Base-by-base conservation (phyloP, 2,329 filamentous ascomycete species). In the Aureobasidium lini region DNA sequence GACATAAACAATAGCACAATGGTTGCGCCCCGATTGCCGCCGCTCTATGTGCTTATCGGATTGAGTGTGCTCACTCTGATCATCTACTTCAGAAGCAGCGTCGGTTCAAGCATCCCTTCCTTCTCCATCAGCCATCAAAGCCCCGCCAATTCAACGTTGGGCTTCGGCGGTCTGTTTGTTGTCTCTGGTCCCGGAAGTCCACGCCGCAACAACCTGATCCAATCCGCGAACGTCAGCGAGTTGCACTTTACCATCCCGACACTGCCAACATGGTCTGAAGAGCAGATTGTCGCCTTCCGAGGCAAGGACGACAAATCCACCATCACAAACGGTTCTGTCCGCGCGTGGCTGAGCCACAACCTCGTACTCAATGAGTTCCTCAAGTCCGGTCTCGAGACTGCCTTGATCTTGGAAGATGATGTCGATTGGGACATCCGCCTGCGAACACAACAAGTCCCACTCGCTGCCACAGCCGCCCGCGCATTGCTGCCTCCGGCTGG, bases 401-500 rank as follows among this genome's bases (percentile, higher is more conserved):
- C 72, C 1, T 67, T 77, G 36, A 74, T 77, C 31, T 67, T 77
- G 32, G 75, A 77, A 67, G 75, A 77, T 65, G 75, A 77, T 61
- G 73, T 76, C 31, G 74, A 77, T 61, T 77, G 73, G 72, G 74
- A 76, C 62, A 72, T 77, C 36, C 74, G 71, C 48, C 68, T 77
- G 29, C 73, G 74, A 52, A 76, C 71, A 60, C 60, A 68, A 29
- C 74, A 77, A 60, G 67, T 75, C 13, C 75, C 75, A 3, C 68
- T 73, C 8, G 72, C 74, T 13, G 72, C 74, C 49, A 71, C 68
- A 32, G 73, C 74, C 28, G 68, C 70, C 11, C 73, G 75, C 57
- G 67, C 69, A 36, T 63, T 76, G 28, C 40, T 63, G 44, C 52
- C 60, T 10, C 44, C 58, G 16, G 43, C 46, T n/a, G 32, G 42